Evolutionary conservation across 257 asterid genomes (phyloP).

Genomic region (Ophiorrhiza pumila): DNA sequence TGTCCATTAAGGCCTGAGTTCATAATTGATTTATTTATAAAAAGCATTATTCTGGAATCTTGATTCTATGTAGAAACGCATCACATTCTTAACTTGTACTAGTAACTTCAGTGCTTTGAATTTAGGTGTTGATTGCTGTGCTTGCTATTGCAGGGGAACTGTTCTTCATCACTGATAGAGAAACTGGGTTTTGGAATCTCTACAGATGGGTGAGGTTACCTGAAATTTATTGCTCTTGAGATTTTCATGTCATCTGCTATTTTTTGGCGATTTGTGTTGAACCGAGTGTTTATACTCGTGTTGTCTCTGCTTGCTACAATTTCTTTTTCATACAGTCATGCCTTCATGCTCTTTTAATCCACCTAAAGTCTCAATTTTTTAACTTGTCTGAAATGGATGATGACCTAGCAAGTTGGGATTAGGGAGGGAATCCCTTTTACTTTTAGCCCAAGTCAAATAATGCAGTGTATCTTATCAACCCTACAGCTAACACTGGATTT

Average conservation of each 20-base stretch:
- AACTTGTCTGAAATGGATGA: constrained; percentile 4
- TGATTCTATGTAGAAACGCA: neutral
- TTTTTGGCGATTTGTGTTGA: neutral
- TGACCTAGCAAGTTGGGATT: neutral
- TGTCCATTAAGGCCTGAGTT: neutral
- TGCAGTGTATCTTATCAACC: neutral
- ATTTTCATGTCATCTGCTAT: constrained; percentile 7
- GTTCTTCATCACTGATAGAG: constrained; percentile 83
- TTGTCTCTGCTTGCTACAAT: neutral
- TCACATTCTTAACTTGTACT: neutral
- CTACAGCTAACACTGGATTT: neutral
- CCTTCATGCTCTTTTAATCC: neutral
- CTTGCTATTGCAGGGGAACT: constrained; percentile 70
- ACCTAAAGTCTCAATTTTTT: neutral
- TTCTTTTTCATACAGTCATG: neutral
- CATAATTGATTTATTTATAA: neutral
- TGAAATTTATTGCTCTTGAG: neutral
- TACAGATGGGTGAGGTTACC: constrained; percentile 72
- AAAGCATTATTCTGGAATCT: neutral
- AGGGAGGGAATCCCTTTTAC: neutral
- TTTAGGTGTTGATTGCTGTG: constrained; percentile 11
- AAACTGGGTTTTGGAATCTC: constrained; percentile 93
- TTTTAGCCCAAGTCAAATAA: neutral
- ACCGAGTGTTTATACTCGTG: neutral
- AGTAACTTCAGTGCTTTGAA: neutral